Conservation (phyloP, 1,284 basidiomycete genomes). For the Volvariella volvacea region DNA sequence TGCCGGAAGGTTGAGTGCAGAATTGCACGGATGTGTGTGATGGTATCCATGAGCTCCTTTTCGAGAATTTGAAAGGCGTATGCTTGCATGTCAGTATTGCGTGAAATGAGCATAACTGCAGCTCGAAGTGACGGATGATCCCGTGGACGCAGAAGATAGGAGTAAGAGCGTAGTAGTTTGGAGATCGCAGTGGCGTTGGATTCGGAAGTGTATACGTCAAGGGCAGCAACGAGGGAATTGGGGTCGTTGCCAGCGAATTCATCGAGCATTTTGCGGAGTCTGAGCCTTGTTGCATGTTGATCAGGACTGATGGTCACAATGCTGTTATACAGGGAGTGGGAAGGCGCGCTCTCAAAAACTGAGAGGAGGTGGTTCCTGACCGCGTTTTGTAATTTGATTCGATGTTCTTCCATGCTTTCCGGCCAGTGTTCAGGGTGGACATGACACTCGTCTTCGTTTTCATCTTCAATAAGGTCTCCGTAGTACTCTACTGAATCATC, state of each 20-base stretch:
- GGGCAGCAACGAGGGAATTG: conserved; percentile 44
- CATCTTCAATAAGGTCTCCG: conserved; percentile 15
- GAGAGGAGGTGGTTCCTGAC: conserved; percentile 33
- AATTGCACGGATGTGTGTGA: conserved; percentile 32
- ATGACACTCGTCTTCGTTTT: conserved; percentile 22
- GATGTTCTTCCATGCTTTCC: conserved; percentile 29
- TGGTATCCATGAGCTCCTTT: conserved; percentile 42
- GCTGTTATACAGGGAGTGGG: neutral
- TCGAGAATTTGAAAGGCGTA: conserved; percentile 39
- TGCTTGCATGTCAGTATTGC: conserved; percentile 19
- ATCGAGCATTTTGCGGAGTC: conserved; percentile 30
- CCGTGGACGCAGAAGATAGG: conserved; percentile 50
- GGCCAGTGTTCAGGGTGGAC: conserved; percentile 49
- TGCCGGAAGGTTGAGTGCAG: conserved; percentile 38
- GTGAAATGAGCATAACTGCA: conserved; percentile 33
- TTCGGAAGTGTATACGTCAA: conserved; percentile 41
- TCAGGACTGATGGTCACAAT: neutral
- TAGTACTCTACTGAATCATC: neutral
- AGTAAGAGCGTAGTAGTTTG: conserved; percentile 35
- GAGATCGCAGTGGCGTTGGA: conserved; percentile 27
- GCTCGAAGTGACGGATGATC: conserved; percentile 39
- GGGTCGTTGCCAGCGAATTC: conserved; percentile 39
- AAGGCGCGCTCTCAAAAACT: neutral
- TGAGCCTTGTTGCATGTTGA: neutral
- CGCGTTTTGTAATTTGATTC: conserved; percentile 32